Evolutionary conservation across 495 filamentous ascomycete species (phyloP).

Genomic region (Xeromyces bisporus): DNA sequence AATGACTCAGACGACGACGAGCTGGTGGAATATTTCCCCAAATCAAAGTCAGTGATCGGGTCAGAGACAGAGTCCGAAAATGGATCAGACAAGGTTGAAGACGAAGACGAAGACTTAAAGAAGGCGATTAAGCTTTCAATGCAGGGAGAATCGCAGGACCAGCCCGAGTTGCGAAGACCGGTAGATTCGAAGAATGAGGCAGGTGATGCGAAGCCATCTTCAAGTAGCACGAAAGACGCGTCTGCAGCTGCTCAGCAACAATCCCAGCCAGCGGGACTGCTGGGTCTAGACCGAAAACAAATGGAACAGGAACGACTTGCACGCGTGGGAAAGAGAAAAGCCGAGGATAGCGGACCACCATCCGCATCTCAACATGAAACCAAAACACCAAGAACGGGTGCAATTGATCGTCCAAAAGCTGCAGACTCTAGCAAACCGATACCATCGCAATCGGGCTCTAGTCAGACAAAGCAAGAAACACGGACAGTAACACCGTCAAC

Average conservation of each 20-base stretch:
- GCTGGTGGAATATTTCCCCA: constrained; percentile 12
- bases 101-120: constrained; percentile 12
- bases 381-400: constrained; percentile 8
- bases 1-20: constrained; percentile 19
- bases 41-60: constrained; percentile 20
- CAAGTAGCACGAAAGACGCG: background rate
- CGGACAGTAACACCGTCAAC: constrained; percentile 6
- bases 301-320: constrained; percentile 81
- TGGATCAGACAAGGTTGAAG: too few relatives aligned
- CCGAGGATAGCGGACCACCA: constrained; percentile 23
- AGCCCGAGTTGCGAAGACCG: background rate
- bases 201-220: constrained; percentile 1
- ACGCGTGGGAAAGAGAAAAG: constrained; percentile 44
- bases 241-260: background rate
- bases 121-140: constrained; percentile 38
- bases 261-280: constrained; percentile 10
- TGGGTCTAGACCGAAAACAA: constrained; percentile 52
- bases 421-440: too few relatives aligned
- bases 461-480: background rate
- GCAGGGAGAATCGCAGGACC: constrained; percentile 5
- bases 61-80: constrained; percentile 16
- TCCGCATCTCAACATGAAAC: constrained; percentile 11
- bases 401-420: constrained; percentile 1
- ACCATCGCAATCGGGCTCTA: background rate
- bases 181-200: constrained; percentile 1